Conservation (phyloP, 2,329 filamentous ascomycete species). For the Ophiostoma sp. region DNA sequence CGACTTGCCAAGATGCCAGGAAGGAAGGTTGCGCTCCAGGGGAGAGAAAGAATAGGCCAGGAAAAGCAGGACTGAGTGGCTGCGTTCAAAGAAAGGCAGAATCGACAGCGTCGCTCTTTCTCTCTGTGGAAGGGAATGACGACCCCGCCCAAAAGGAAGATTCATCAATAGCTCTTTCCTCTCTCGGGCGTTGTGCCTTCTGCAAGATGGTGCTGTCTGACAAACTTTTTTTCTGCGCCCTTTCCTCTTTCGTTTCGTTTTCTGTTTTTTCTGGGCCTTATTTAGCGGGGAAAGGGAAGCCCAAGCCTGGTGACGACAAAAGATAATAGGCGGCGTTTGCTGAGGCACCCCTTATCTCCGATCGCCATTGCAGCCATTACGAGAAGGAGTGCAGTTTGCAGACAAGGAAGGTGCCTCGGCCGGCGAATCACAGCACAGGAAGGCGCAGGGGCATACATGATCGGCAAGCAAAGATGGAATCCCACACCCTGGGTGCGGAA, state of each 20-base stretch:
- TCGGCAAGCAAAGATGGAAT: not conserved
- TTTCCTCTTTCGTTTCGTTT: not conserved
- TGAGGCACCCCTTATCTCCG: conserved; percentile 5
- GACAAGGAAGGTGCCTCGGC: not conserved
- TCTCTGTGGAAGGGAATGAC: not conserved
- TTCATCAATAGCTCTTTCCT: conserved; percentile 4
- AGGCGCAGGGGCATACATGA: not conserved
- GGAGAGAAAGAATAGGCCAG: not conserved
- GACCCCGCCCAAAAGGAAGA: conserved; percentile 8
- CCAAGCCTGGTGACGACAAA: not conserved
- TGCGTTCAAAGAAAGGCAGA: conserved; percentile 9
- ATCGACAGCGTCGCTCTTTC: not conserved
- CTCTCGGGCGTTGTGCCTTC: not conserved
- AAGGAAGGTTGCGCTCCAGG: not conserved
- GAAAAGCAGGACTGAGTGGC: not conserved
- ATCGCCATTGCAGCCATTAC: not conserved
- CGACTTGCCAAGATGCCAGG: not conserved
- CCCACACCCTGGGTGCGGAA: not conserved
- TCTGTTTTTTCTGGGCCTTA: not conserved
- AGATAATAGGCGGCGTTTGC: not conserved
- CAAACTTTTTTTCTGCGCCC: not conserved
- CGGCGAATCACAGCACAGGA: not conserved
- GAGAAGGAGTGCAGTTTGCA: not conserved
- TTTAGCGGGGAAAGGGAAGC: conserved; percentile 5
- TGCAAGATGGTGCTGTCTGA: not conserved